phyloP scores from a whole-genome alignment of 805 yeast species.

The Sungouiozyma ichnusensis region DNA sequence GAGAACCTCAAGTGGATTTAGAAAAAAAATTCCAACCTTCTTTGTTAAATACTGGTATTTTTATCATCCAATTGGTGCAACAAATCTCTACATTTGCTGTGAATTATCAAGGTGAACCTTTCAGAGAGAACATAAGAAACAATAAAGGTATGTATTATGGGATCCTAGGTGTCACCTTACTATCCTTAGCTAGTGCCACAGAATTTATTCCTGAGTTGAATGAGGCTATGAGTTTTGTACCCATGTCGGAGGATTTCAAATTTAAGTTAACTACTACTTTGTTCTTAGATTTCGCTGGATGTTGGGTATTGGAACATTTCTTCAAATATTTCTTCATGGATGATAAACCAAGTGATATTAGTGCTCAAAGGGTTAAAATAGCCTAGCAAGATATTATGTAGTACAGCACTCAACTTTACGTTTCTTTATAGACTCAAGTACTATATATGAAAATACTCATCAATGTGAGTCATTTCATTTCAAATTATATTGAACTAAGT shows the following conservation, averaged over 20 bases:
- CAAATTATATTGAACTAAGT: too few species aligned
- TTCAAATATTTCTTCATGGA: constrained; percentile 84
- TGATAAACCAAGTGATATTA: constrained; percentile 86
- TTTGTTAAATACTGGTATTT: constrained; percentile 89
- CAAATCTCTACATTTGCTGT: constrained; percentile 97
- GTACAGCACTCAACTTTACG: too few species aligned
- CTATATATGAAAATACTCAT: neutral
- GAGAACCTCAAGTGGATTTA: constrained; percentile 80
- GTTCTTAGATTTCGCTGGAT: constrained; percentile 61
- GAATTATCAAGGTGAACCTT: constrained; percentile 94
- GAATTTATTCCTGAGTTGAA: constrained; percentile 92
- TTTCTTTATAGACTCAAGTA: neutral
- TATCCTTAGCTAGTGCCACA: constrained; percentile 86
- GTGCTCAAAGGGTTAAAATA: constrained; percentile 28
- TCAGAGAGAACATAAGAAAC: constrained; percentile 79
- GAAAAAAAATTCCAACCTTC: constrained; percentile 87
- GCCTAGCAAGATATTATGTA: neutral
- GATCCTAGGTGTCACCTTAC: constrained; percentile 75
- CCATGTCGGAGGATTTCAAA: constrained; percentile 69
- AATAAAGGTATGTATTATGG: constrained; percentile 98
- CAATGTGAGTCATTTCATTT: too few species aligned
- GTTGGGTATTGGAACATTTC: constrained; percentile 69
- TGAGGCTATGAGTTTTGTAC: constrained; percentile 84
- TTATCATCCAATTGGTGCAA: constrained; percentile 86
- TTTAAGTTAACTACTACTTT: constrained; percentile 63